Evolutionary conservation across 75 land plant genomes (phyloP).

Genomic region (Selaginella moellendorffii): DNA sequence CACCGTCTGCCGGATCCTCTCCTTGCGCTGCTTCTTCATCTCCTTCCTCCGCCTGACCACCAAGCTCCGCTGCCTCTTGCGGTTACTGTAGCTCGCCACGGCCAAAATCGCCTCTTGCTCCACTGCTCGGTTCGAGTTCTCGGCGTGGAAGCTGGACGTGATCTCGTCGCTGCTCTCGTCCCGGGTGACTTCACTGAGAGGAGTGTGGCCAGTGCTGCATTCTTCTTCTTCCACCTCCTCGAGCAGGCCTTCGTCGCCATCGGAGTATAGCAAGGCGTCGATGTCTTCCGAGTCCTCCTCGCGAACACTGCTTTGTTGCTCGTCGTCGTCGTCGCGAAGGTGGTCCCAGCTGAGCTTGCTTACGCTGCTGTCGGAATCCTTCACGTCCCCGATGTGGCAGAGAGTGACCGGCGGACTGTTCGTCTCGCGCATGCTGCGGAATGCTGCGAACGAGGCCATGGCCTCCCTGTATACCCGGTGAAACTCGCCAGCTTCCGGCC

Average conservation of each 20-base stretch:
- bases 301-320: neutral
- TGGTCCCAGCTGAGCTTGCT: neutral
- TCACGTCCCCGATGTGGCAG: neutral
- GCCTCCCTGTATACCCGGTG: neutral
- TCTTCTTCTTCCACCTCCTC: too few relatives aligned
- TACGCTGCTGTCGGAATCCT: neutral
- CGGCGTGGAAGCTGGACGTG: neutral
- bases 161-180: neutral
- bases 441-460: neutral
- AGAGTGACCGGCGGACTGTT: neutral
- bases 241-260: neutral
- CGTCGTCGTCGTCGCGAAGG: neutral
- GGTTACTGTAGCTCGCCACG: neutral
- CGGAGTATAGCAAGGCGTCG: neutral
- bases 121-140: neutral
- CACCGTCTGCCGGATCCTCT: neutral
- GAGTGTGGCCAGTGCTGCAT: neutral
- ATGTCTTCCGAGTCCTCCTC: neutral
- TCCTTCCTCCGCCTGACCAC: neutral
- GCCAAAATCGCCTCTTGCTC: neutral
- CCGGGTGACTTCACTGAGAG: neutral
- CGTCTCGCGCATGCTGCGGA: too few relatives aligned
- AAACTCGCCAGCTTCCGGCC: neutral
- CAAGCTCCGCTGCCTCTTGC: neutral
- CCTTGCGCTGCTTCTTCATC: neutral